Percentiles rank a stretch among this genome's conserved stretches.
Evolutionary conservation across 495 filamentous ascomycete species (phyloP).

Genomic region (Aspergillus carlsbadensis): DNA sequence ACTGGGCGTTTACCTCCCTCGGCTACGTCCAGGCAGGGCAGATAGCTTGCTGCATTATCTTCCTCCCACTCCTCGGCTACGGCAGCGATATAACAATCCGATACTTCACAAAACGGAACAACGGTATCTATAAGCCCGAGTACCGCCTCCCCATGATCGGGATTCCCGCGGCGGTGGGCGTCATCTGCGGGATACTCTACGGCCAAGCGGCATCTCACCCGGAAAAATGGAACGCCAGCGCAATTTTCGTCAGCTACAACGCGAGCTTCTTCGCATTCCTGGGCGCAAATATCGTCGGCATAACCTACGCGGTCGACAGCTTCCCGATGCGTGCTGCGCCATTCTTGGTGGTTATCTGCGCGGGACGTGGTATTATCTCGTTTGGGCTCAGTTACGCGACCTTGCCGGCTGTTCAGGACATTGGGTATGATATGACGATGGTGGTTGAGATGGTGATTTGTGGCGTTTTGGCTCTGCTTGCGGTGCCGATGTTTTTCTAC

Average conservation of each 20-base stretch:
- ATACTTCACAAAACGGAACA: slow-evolving; percentile 12
- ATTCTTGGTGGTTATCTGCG: slow-evolving; percentile 27
- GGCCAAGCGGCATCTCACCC: slow-evolving; percentile 22
- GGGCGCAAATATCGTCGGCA: slow-evolving; percentile 24
- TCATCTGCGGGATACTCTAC: slow-evolving; percentile 24
- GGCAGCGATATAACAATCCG: slow-evolving; percentile 22
- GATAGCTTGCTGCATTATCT: slow-evolving; percentile 22
- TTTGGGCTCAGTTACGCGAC: slow-evolving; percentile 28
- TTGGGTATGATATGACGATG: slow-evolving; percentile 9
- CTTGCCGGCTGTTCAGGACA: background rate
- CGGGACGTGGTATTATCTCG: slow-evolving; percentile 22
- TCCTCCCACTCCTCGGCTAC: slow-evolving; percentile 25
- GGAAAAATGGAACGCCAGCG: slow-evolving; percentile 14
- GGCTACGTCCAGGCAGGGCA: slow-evolving; percentile 28
- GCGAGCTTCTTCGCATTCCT: slow-evolving; percentile 28
- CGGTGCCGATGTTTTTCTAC: slow-evolving; percentile 5
- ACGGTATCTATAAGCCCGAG: slow-evolving; percentile 23
- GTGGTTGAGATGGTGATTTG: slow-evolving; percentile 3
- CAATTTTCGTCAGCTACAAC: slow-evolving; percentile 22
- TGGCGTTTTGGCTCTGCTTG: slow-evolving; percentile 1
- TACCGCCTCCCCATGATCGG: slow-evolving; percentile 24
- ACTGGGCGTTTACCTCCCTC: slow-evolving; percentile 17
- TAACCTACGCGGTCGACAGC: slow-evolving; percentile 28
- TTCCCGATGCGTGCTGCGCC: slow-evolving; percentile 24
- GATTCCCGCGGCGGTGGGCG: slow-evolving; percentile 18